Conservation (phyloP, 2,329 filamentous ascomycete genomes). For the Beauveria scarabaeidicola region DNA sequence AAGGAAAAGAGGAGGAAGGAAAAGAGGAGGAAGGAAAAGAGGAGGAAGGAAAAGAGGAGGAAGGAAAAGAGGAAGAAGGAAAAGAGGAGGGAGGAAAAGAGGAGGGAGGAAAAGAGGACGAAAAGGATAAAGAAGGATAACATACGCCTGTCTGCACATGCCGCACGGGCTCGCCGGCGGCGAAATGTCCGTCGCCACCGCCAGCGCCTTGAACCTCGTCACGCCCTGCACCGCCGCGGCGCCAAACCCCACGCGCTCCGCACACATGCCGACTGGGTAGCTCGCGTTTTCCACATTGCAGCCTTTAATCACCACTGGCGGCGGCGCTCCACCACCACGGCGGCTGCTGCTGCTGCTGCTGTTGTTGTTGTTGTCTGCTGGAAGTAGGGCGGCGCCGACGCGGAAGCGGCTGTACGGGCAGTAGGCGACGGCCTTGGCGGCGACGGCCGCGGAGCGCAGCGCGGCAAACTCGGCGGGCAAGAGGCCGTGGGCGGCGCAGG, state of each 20-base stretch:
- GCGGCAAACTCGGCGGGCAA: slow-evolving; percentile 54
- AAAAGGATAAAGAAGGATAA: slow-evolving; percentile 36
- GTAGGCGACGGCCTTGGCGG: slow-evolving; percentile 73
- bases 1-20: too few species aligned
- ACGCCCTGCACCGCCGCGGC: slow-evolving; percentile 61
- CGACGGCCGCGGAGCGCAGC: slow-evolving; percentile 54
- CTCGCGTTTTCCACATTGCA: slow-evolving; percentile 90
- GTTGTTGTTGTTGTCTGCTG: slow-evolving; percentile 7
- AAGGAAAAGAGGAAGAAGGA: too few species aligned
- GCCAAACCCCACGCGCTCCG: slow-evolving; percentile 81
- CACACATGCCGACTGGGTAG: slow-evolving; percentile 92
- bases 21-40: too few species aligned
- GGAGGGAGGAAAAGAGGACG: background rate
- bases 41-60: too few species aligned
- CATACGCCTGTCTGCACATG: slow-evolving; percentile 90
- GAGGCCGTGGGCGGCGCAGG: slow-evolving; percentile 36
- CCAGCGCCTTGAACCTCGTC: slow-evolving; percentile 63
- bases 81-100: too few species aligned
- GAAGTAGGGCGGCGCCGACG: slow-evolving; percentile 74
- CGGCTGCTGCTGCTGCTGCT: slow-evolving; percentile 13
- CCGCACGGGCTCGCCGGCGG: slow-evolving; percentile 74
- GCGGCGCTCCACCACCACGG: slow-evolving; percentile 24
- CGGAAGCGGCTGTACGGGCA: slow-evolving; percentile 91
- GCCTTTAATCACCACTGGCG: slow-evolving; percentile 41
- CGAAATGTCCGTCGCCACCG: slow-evolving; percentile 71